Conservation (phyloP, 805 yeast species). For the Priceomyces melissophilus region DNA sequence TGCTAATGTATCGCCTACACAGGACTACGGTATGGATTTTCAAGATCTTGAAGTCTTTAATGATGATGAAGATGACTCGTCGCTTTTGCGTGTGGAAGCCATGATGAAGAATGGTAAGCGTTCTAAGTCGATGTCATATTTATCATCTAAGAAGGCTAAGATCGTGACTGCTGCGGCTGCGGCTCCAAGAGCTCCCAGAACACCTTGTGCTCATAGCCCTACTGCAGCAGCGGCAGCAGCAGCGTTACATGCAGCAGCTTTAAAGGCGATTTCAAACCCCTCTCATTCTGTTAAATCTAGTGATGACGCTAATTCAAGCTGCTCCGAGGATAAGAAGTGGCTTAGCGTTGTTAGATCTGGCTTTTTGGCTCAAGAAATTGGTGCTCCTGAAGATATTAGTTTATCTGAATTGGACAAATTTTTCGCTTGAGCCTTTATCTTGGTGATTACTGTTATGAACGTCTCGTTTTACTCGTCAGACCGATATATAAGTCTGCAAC, state of each 20-base stretch:
- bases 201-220: constrained; percentile 54
- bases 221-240: constrained; percentile 73
- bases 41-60: constrained; percentile 50
- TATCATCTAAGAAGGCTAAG: constrained; percentile 50
- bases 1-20: constrained; percentile 4
- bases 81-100: constrained; percentile 36
- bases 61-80: constrained; percentile 39
- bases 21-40: constrained; percentile 42
- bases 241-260: constrained; percentile 65
- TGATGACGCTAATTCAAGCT: constrained; percentile 7
- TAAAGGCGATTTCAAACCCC: constrained; percentile 45
- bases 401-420: constrained; percentile 58
- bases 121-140: constrained; percentile 63
- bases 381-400: constrained; percentile 73
- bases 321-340: constrained; percentile 57
- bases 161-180: constrained; percentile 75
- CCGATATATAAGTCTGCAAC: too few species aligned
- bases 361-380: constrained; percentile 72
- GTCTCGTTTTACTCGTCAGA: not conserved
- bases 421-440: constrained; percentile 19
- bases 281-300: constrained; percentile 20
- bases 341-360: constrained; percentile 71
- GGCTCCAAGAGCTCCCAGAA: constrained; percentile 73
- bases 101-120: constrained; percentile 49
- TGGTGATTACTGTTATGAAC: constrained; percentile 1